Conservation (phyloP, 2,329 filamentous ascomycete species). For the Penicillium frequentans region DNA sequence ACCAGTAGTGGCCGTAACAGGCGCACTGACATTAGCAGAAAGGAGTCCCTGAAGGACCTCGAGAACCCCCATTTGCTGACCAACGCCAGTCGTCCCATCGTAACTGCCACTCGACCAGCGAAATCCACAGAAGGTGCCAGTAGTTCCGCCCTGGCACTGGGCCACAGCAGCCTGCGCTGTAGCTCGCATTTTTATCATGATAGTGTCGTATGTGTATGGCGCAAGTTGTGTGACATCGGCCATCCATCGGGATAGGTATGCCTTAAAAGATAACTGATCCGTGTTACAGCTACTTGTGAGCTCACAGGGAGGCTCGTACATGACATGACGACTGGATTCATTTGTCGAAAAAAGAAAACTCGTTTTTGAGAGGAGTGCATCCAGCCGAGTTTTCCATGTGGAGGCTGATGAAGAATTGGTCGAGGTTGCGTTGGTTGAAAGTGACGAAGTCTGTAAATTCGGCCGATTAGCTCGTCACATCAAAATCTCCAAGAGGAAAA, state of each 20-base stretch:
- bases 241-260: slow-evolving; percentile 69
- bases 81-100: slow-evolving; percentile 35
- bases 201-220: slow-evolving; percentile 52
- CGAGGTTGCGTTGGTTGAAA: slow-evolving; percentile 4
- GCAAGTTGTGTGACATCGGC: slow-evolving; percentile 57
- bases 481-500: neutral
- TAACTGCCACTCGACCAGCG: slow-evolving; percentile 35
- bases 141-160: slow-evolving; percentile 24
- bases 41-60: slow-evolving; percentile 62
- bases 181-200: slow-evolving; percentile 54
- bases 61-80: slow-evolving; percentile 40
- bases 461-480: neutral
- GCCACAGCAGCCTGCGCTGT: slow-evolving; percentile 53
- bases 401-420: slow-evolving; percentile 13
- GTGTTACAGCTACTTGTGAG: slow-evolving; percentile 60
- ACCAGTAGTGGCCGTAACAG: slow-evolving; percentile 49
- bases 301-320: slow-evolving; percentile 70
- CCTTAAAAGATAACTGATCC: slow-evolving; percentile 75
- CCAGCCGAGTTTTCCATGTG: slow-evolving; percentile 43
- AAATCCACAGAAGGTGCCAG: slow-evolving; percentile 42
- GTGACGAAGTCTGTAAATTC: neutral
- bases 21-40: slow-evolving; percentile 41
- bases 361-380: slow-evolving; percentile 57
- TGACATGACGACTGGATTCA: slow-evolving; percentile 59
- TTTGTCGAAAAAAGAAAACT: slow-evolving; percentile 58